These are phyloP conservation scores for Heliosperma pusillum DNA, from an alignment of 148 eudicot species.

Conservation along the genomic window DNA sequence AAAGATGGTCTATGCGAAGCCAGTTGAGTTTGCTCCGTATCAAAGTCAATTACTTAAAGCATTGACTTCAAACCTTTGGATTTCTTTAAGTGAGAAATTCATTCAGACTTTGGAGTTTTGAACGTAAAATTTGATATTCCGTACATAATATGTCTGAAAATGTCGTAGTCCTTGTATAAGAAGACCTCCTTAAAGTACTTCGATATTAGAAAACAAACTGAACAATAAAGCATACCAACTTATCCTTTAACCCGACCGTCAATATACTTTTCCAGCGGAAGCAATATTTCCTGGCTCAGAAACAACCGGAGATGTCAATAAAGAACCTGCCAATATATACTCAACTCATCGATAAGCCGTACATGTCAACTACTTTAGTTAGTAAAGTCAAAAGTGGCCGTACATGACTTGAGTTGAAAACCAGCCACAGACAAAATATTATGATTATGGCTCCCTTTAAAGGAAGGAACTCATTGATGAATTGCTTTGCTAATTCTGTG, in stretches of 20 bases:
- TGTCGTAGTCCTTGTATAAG: no score
- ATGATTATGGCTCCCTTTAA: neutral
- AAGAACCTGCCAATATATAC: neutral
- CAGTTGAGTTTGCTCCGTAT: no score
- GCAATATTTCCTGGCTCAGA: neutral
- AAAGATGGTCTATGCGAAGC: no score
- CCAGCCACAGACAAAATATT: neutral
- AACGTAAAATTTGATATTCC: no score
- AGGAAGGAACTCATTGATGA: neutral
- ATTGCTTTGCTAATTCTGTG: conserved; percentile 1
- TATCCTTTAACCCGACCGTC: neutral
- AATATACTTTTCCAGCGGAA: neutral
- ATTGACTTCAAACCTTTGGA: no score
- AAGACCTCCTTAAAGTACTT: no score
- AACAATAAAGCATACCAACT: no score
- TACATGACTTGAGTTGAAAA: neutral
- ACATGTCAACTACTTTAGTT: neutral
- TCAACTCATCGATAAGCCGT: neutral
- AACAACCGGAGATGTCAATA: neutral
- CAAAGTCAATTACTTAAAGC: no score
- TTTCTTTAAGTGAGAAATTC: no score
- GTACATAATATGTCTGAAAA: no score
- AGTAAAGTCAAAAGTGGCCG: neutral
- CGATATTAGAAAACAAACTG: no score
- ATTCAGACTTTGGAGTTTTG: no score